phyloP scores from a whole-genome alignment of 164 flowering plant genomes.

The Pachysandra terminalis region DNA sequence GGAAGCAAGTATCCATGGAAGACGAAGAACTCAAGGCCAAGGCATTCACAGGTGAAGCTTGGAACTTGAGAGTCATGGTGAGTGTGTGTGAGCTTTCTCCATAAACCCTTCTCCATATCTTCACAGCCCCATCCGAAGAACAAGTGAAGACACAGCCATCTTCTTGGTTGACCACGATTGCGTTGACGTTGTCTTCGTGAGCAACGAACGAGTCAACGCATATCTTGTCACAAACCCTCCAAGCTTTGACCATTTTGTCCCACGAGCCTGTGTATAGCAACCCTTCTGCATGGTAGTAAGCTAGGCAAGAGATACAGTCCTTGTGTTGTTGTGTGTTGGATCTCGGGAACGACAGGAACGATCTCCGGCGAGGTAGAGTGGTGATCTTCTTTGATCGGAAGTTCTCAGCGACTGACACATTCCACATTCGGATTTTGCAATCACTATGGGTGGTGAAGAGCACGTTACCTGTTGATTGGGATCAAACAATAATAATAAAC shows the following conservation, averaged over 20 bases:
- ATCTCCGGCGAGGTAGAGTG: conserved; percentile 16
- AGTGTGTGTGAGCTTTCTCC: conserved; percentile 24
- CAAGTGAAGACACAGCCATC: conserved; percentile 36
- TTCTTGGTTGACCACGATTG: conserved; percentile 23
- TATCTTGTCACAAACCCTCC: conserved; percentile 26
- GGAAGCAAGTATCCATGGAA: conserved; percentile 12
- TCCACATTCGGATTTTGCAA: conserved; percentile 34
- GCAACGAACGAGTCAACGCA: conserved; percentile 37
- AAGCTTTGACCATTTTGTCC: conserved; percentile 33
- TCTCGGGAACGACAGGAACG: neutral
- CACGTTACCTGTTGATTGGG: too few relatives aligned
- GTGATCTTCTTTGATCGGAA: conserved; percentile 14
- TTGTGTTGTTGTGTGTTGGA: conserved; percentile 1
- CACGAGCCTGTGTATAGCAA: conserved; percentile 35
- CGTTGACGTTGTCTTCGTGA: conserved; percentile 33
- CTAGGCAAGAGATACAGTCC: conserved; percentile 25
- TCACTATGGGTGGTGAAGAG: conserved; percentile 38
- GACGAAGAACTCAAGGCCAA: conserved; percentile 24
- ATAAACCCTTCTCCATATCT: conserved; percentile 31
- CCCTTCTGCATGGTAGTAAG: conserved; percentile 33
- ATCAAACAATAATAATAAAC: too few relatives aligned
- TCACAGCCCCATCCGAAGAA: conserved; percentile 34
- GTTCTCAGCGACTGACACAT: conserved; percentile 12
- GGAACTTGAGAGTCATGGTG: conserved; percentile 23
- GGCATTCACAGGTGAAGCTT: conserved; percentile 30